Conservation (phyloP, 2,329 filamentous ascomycete species). For the Cladosporium austrohemisphaericum region DNA sequence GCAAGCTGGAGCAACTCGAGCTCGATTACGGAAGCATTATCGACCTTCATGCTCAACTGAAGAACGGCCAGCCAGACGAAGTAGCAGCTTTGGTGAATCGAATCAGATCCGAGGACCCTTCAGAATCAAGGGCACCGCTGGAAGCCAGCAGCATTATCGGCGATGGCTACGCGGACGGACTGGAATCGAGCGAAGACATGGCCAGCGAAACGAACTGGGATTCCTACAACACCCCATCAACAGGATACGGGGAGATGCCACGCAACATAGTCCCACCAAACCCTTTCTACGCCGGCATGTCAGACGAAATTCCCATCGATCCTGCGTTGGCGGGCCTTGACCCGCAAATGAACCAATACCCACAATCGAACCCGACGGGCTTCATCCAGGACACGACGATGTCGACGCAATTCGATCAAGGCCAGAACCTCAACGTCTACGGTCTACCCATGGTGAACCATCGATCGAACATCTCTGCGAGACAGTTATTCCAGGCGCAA, state of each 20-base stretch:
- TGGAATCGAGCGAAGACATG: constrained; percentile 5
- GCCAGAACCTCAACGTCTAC: neutral
- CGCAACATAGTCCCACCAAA: neutral
- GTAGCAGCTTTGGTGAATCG: constrained; percentile 12
- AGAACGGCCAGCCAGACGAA: constrained; percentile 8
- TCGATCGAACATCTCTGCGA: neutral
- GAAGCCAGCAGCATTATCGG: constrained; percentile 10
- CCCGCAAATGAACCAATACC: constrained; percentile 1
- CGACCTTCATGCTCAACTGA: constrained; percentile 12
- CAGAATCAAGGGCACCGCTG: constrained; percentile 2
- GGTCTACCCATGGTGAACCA: neutral
- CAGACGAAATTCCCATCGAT: constrained; percentile 10
- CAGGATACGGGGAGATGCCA: constrained; percentile 1
- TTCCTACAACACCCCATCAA: neutral
- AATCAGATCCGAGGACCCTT: constrained; percentile 11
- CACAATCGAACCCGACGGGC: neutral
- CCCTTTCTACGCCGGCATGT: constrained; percentile 1
- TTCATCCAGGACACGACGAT: neutral
- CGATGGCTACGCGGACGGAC: neutral
- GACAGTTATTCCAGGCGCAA: constrained; percentile 1
- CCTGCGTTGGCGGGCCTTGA: constrained; percentile 3
- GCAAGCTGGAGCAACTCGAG: constrained; percentile 13
- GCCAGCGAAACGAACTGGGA: constrained; percentile 12
- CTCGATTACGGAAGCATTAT: constrained; percentile 13
- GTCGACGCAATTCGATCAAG: neutral